phyloP scores from a whole-genome alignment of 148 eudicot species.

The Persicaria tinctoria region DNA sequence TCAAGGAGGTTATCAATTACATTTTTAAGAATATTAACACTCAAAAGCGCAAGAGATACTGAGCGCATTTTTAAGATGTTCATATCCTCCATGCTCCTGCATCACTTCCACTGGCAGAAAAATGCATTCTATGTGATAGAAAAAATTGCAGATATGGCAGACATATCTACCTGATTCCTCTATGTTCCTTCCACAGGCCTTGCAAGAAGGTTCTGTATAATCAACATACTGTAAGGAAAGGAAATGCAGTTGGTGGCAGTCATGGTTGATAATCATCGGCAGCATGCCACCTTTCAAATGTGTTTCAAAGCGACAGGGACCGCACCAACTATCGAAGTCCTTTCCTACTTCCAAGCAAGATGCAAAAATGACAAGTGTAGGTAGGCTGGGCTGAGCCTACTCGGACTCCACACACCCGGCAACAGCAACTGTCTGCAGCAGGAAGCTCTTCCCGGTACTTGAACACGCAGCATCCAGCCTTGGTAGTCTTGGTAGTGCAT shows the following conservation, averaged over 20 bases:
- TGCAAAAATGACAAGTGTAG: neutral
- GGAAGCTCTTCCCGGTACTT: neutral
- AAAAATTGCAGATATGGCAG: too few relatives aligned
- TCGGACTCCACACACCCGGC: neutral
- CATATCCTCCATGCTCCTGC: neutral
- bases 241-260: neutral
- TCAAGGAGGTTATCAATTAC: conserved; percentile 58
- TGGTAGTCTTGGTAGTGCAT: neutral
- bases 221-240: too few relatives aligned
- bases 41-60: conserved; percentile 36
- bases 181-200: too few relatives aligned
- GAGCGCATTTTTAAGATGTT: neutral
- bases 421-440: neutral
- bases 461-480: neutral
- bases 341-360: neutral
- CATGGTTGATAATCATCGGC: neutral
- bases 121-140: too few relatives aligned
- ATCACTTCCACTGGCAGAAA: neutral
- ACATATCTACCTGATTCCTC: too few relatives aligned
- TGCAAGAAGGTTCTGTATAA: too few relatives aligned
- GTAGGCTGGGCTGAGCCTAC: neutral
- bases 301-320: neutral
- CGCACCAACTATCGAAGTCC: neutral
- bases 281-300: neutral
- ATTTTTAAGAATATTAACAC: conserved; percentile 34